Conservation (phyloP, 2,329 filamentous ascomycete species). For the Fusarium sulawesiense region DNA sequence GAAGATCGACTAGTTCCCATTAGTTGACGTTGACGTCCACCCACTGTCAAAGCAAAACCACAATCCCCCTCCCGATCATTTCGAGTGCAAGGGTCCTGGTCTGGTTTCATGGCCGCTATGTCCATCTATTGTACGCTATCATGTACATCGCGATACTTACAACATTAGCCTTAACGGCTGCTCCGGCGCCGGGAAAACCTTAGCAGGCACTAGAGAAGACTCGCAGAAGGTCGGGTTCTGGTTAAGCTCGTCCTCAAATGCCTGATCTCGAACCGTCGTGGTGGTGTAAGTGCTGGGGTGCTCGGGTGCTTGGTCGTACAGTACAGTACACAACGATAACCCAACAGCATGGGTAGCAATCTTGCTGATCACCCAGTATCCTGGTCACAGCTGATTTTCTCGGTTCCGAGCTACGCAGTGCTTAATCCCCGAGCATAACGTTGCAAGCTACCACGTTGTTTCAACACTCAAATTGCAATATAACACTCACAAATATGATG, state of each 20-base stretch:
- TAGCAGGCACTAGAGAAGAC: neutral
- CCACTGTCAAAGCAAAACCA: constrained; percentile 4
- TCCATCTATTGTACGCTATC: constrained; percentile 8
- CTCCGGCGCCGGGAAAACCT: constrained; percentile 1
- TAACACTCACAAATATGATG: constrained; percentile 6
- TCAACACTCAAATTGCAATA: constrained; percentile 1
- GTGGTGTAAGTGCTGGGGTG: neutral
- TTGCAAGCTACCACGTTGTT: neutral
- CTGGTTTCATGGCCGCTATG: constrained; percentile 32
- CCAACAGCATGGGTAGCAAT: neutral
- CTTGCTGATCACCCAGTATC: neutral
- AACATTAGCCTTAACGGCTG: constrained; percentile 16
- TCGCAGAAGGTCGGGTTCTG: neutral
- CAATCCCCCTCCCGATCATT: constrained; percentile 13
- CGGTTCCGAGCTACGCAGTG: constrained; percentile 2
- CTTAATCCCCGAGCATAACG: neutral
- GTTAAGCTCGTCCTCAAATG: neutral
- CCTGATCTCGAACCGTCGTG: neutral
- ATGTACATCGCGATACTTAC: constrained; percentile 19
- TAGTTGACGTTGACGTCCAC: constrained; percentile 16
- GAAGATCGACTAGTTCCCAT: constrained; percentile 25
- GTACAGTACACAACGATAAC: neutral
- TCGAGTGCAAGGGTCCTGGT: constrained; percentile 25
- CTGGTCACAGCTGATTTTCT: constrained; percentile 2
- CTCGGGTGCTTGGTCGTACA: neutral